Base-by-base conservation (phyloP, 257 asterid species). In the Lycium ferocissimum region DNA sequence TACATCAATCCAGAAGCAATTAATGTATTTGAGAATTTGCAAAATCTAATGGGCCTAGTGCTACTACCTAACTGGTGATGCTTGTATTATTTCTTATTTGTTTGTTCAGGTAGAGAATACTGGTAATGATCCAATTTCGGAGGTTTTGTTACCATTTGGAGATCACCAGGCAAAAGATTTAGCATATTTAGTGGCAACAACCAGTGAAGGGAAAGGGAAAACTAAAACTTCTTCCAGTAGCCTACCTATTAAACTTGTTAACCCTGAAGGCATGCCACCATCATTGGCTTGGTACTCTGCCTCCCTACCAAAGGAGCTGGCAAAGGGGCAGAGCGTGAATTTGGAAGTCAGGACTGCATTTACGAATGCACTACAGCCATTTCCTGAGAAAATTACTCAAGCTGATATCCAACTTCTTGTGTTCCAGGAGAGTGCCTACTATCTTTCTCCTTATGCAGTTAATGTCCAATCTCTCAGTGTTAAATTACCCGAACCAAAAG, bases 341-440 rank as follows among this genome's bases (percentile, higher is more conserved):
- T 87, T 97, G 95, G 98, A 93, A 89, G 91, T 97, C 84, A 92
- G 85, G 90, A 93, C 98, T 37, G 96, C 81, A 75, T 94, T 91
- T 86, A 92, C 96, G 37, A 93, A 90, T 83, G 63, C 86, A 7
- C 83, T 95, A 87, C 94, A 56, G 72, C 99, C 98, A 54, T 93
- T 94, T 91, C 99, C 99, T 70, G 98, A 94, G 89, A 95, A 92
- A 87, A 94, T 93, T 80, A 93, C 99, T 86, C 99, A 97, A 91
- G 96, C 95, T 83, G 98, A 95, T 86, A 72, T 83, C 85, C 99
- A 93, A 90, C 98, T 94, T 79, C 83, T 97, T 80, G 92, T 91
- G 85, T 93, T 94, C 87, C 98, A 94, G 88, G 99, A 94, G 66
- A 85, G 96, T 88, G 99, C 99, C 40, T 87, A 93, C 91, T 94